Percentiles rank a stretch among this genome's conserved stretches.
Evolutionary conservation across 768 basidiomycete species (phyloP).

Genomic region (Cystofilobasidium capitatum): DNA sequence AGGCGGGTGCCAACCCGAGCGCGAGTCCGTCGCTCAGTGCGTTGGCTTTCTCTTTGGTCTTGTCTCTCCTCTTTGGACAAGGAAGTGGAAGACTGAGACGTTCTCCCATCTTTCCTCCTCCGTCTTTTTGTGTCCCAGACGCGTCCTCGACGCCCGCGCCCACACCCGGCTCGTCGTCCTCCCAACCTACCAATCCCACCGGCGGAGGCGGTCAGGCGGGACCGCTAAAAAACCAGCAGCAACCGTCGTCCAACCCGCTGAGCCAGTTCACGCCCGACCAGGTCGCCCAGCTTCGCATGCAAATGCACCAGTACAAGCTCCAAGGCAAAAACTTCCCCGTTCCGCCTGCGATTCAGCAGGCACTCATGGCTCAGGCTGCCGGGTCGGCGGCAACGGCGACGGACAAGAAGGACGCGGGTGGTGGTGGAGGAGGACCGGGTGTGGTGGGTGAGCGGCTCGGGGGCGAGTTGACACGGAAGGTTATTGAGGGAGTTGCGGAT

Average conservation of each 20-base stretch:
- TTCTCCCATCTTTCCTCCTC: not conserved
- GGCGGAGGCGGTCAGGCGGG: not conserved
- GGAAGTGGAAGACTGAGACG: too few relatives aligned
- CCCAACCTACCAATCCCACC: too few relatives aligned
- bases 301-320: conserved; percentile 37
- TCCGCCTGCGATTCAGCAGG: conserved; percentile 55
- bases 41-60: not conserved
- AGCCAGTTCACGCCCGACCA: conserved; percentile 34
- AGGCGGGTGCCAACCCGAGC: not conserved
- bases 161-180: too few relatives aligned
- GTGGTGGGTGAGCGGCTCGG: conserved; percentile 47
- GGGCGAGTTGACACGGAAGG: conserved; percentile 41
- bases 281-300: conserved; percentile 38
- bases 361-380: conserved; percentile 48
- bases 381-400: conserved; percentile 42
- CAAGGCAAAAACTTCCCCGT: conserved; percentile 36
- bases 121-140: too few relatives aligned
- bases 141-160: too few relatives aligned
- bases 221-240: not conserved
- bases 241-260: not conserved
- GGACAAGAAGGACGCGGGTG: not conserved
- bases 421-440: not conserved
- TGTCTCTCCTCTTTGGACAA: not conserved
- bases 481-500: conserved; percentile 68
- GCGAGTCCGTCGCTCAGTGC: not conserved